These are phyloP conservation scores for Rhododendron williamsianum DNA, from an alignment of 148 eudicot species.

Conservation along the genomic window DNA sequence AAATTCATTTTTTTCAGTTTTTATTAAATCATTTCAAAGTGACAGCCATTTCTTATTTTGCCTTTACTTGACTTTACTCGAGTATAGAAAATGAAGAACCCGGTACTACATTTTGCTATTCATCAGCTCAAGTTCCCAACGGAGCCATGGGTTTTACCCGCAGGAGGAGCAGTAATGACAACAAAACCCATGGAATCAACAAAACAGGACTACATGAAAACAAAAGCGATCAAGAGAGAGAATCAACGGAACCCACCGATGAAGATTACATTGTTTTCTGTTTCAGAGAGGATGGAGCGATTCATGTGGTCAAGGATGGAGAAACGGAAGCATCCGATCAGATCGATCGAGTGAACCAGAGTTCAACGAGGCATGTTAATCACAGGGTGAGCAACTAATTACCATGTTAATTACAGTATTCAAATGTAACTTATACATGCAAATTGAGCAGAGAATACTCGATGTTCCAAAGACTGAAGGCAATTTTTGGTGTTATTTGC, in stretches of 20 bases:
- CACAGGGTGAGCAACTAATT: conserved; percentile 22
- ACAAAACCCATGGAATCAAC: background rate
- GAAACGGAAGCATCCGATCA: conserved; percentile 11
- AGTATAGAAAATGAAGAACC: background rate
- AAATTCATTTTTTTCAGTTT: background rate
- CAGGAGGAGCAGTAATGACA: background rate
- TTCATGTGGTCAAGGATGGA: conserved; percentile 49
- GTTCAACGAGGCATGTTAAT: conserved; percentile 16
- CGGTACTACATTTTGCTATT: background rate
- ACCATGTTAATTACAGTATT: background rate
- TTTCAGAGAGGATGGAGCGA: conserved; percentile 60
- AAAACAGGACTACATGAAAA: background rate
- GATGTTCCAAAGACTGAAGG: background rate
- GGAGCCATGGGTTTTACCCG: background rate
- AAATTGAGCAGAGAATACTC: background rate
- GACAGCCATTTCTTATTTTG: background rate
- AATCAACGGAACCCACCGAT: background rate
- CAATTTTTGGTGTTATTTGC: background rate
- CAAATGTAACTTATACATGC: background rate
- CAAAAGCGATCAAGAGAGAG: background rate
- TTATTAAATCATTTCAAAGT: background rate
- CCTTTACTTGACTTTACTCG: background rate
- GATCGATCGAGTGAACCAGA: background rate
- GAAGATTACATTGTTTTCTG: conserved; percentile 81
- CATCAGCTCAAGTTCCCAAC: conserved; percentile 4